Evolutionary conservation across 345 rosid genomes (phyloP).

Genomic region (Xanthoceras sorbifolium): DNA sequence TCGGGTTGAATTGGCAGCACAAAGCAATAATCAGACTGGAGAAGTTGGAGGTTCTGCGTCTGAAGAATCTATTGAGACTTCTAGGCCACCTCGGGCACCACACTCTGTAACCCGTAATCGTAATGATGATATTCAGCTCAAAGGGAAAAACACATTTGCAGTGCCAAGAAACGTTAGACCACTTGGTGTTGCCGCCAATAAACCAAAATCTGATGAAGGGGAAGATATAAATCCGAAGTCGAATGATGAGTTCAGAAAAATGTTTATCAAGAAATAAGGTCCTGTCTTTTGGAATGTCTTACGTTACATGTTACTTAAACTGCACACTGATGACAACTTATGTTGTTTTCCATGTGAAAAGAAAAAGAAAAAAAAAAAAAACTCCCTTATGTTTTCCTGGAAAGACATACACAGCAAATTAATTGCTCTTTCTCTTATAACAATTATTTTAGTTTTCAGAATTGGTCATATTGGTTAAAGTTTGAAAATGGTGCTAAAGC

Average conservation of each 20-base stretch:
- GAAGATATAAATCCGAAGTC: constrained; percentile 75
- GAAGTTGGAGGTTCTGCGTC: constrained; percentile 31
- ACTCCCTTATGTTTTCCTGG: background rate
- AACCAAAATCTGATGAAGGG: constrained; percentile 38
- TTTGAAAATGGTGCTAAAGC: background rate
- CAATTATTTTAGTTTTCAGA: background rate
- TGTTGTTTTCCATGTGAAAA: background rate
- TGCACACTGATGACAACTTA: background rate
- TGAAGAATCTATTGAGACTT: constrained; percentile 24
- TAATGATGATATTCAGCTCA: constrained; percentile 45
- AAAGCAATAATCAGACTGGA: constrained; percentile 19
- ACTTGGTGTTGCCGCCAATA: constrained; percentile 54
- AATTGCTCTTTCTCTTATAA: background rate
- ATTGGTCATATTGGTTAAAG: background rate
- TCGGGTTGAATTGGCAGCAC: constrained; percentile 26
- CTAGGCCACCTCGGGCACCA: constrained; percentile 24
- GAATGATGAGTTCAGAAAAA: constrained; percentile 84
- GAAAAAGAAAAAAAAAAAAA: background rate
- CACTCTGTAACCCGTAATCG: constrained; percentile 29
- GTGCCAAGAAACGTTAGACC: constrained; percentile 73
- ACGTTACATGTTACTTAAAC: background rate
- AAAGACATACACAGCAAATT: background rate
- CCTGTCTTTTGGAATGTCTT: background rate
- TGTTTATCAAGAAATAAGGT: constrained; percentile 67
- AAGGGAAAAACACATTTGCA: constrained; percentile 76